phyloP scores from a whole-genome alignment of 176 grass and related monocot species.

The Zoysia pacifica region DNA sequence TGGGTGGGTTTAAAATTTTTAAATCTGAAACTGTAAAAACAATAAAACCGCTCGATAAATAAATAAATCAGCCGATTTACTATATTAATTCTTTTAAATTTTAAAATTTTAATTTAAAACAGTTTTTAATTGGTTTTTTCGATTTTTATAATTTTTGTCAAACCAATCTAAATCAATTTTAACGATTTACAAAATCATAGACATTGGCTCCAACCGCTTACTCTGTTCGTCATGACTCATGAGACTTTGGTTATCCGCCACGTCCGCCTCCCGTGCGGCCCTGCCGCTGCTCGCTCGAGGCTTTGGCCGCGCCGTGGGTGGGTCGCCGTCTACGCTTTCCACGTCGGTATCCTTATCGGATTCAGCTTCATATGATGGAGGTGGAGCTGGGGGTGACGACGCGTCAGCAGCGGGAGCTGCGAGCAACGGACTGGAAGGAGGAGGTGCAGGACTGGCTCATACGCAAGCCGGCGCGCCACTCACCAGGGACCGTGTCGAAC shows the following conservation, averaged over 20 bases:
- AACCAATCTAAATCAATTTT: too few species aligned
- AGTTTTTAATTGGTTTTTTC: too few species aligned
- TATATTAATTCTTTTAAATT: too few species aligned
- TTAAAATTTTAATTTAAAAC: too few species aligned
- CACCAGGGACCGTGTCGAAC: conserved; percentile 71
- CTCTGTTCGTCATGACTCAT: background rate
- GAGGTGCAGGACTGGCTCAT: conserved; percentile 81
- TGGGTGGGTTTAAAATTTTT: too few species aligned
- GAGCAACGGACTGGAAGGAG: conserved; percentile 73
- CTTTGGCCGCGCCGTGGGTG: background rate
- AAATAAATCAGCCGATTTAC: too few species aligned
- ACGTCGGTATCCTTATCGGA: background rate
- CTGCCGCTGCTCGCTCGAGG: conserved; percentile 18
- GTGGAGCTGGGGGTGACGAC: background rate
- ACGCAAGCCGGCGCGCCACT: conserved; percentile 60
- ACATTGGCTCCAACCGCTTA: background rate
- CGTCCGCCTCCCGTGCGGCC: conserved; percentile 27
- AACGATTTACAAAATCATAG: too few species aligned
- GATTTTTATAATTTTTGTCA: too few species aligned
- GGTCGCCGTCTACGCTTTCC: background rate
- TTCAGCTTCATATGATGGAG: background rate
- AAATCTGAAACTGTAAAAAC: too few species aligned
- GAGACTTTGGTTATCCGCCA: conserved; percentile 46
- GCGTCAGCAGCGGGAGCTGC: conserved; percentile 50
- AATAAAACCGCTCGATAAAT: too few species aligned